Base-by-base conservation (phyloP, 257 asterid genomes). In the Schizonepeta tenuifolia region DNA sequence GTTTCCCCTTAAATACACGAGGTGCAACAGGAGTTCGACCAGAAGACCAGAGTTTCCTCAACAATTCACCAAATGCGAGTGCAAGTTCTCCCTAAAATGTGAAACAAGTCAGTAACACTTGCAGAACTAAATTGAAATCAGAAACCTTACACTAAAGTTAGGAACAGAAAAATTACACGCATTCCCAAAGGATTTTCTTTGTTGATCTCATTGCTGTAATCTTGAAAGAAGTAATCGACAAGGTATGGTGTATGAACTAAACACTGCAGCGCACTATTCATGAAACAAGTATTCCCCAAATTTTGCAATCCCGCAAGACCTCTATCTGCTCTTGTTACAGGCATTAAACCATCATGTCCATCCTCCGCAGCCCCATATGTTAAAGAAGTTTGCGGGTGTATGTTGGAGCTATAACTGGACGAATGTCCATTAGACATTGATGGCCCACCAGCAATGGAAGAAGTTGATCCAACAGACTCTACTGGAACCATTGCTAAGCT, bases 201-300 rank as follows among this genome's bases (percentile, higher is more conserved):
- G 58, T 53, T 53, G 58, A 18, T 53, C 58, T 53, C 58, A 22
- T 53, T 53, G 31, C 83, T 88, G 79, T 88, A 95, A 75, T 89
- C 95, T 76, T 90, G 83, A 86, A 92, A 71, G 87, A 95, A 95
- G 86, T 84, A 95, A 73, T 92, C 90, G 38, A 66, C 90, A 12
- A 95, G 90, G 72, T 83, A 93, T 17, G 97, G 96, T 38, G 99
- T 95, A 80, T 95, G 99, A 82, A 86, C 99, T 77, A 95, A 83
- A 84, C 99, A 95, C 78, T 95, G 99, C 73, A 95, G 82, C 53
- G 98, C 73, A 82, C 99, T 95, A 75, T 95, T 95, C 99, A 95
- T 95, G 82, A 95, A 95, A 86, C 99, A 95, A 53, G 99, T 95
- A 77, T 95, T 95, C 72, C 99, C 99, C 85, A 95, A 81, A 80